These are phyloP conservation scores for Aureobasidium sp. DNA, from an alignment of 2,329 filamentous ascomycete species.

Conservation along the genomic window DNA sequence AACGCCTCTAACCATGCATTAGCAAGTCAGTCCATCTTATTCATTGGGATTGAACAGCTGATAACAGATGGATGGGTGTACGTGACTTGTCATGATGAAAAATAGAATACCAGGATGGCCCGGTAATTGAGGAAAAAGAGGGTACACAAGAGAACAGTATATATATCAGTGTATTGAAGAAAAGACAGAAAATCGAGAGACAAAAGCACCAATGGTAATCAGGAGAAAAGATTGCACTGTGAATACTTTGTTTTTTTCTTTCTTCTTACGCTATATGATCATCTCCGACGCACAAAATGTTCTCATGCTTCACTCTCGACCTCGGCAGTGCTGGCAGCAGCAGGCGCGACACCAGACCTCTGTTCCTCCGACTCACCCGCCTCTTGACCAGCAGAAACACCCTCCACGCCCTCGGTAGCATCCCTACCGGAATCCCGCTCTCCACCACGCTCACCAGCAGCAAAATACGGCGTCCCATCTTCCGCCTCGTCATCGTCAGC, in stretches of 20 bases:
- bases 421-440: constrained; percentile 32
- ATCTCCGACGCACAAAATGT: not conserved
- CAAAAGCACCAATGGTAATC: not conserved
- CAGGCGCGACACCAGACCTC: not conserved
- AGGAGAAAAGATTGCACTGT: not conserved
- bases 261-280: not conserved
- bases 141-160: too few species aligned
- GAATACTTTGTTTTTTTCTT: too few species aligned
- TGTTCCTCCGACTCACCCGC: not conserved
- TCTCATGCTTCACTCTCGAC: constrained; percentile 8
- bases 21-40: too few species aligned
- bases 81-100: too few species aligned
- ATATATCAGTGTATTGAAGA: too few species aligned
- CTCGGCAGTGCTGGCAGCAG: not conserved
- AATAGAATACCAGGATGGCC: too few species aligned
- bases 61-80: too few species aligned
- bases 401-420: constrained; percentile 1
- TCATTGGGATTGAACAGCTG: too few species aligned
- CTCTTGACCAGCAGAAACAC: constrained; percentile 1
- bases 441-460: constrained; percentile 17
- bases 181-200: too few species aligned
- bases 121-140: too few species aligned
- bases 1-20: too few species aligned
- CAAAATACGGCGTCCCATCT: constrained; percentile 42
- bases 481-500: constrained; percentile 65